A percentile compares a stretch with the other conserved stretches of the same genome.
Evolutionary conservation across 2,329 filamentous ascomycete species (phyloP).

Genomic region (Tolypocladium guangdongense): DNA sequence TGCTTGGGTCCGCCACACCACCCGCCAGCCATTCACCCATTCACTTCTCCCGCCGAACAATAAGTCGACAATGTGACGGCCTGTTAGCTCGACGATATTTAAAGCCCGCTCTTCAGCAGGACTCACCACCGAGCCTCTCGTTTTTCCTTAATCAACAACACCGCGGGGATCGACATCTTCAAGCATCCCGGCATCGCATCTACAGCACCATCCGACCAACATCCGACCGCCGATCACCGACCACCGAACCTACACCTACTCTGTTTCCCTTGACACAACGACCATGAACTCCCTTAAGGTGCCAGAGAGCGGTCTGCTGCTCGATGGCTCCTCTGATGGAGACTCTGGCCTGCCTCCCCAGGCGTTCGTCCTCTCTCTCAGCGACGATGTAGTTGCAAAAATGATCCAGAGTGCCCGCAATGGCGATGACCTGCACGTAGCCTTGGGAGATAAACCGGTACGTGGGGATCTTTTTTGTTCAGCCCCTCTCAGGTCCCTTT

Average conservation of each 20-base stretch:
- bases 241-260: neutral
- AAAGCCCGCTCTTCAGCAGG: neutral
- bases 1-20: neutral
- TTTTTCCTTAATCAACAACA: constrained; percentile 31
- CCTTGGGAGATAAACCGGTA: constrained; percentile 49
- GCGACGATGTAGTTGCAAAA: constrained; percentile 46
- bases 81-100: constrained; percentile 1
- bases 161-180: constrained; percentile 6
- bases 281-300: constrained; percentile 44
- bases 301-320: constrained; percentile 44
- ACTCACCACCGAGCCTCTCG: neutral
- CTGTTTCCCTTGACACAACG: neutral
- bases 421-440: constrained; percentile 45
- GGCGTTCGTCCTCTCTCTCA: constrained; percentile 47
- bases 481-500: neutral
- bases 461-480: constrained; percentile 20
- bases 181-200: neutral
- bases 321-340: constrained; percentile 38
- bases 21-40: neutral
- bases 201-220: neutral
- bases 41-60: constrained; percentile 1
- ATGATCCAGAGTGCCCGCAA: constrained; percentile 50
- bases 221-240: neutral
- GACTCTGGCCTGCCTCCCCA: constrained; percentile 37
- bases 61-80: constrained; percentile 8